Percentiles rank a stretch among this genome's conserved stretches.
phyloP scores from a whole-genome alignment of 495 filamentous ascomycete genomes.

The Aspergillus panamensis region DNA sequence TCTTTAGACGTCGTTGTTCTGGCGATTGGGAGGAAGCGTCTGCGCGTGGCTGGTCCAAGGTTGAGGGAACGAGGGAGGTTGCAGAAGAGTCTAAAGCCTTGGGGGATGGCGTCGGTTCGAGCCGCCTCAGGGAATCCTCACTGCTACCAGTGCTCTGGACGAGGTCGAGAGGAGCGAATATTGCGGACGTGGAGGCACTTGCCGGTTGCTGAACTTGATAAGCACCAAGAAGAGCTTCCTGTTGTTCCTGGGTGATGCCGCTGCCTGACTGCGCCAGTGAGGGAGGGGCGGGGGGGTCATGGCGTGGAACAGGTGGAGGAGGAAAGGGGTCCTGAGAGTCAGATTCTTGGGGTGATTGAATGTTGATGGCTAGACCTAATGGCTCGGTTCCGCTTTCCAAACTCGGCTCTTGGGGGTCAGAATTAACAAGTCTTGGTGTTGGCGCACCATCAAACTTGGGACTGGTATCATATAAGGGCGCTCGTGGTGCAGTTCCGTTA shows the following conservation, averaged over 20 bases:
- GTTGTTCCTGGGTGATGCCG: neutral
- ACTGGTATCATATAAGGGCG: slow-evolving; percentile 18
- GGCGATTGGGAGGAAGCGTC: slow-evolving; percentile 46
- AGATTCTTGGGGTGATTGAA: slow-evolving; percentile 27
- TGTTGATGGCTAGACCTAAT: slow-evolving; percentile 40
- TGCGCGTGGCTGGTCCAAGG: slow-evolving; percentile 23
- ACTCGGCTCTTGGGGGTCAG: slow-evolving; percentile 11
- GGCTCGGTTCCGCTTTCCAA: slow-evolving; percentile 19
- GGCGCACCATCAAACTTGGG: slow-evolving; percentile 24
- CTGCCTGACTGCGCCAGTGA: slow-evolving; percentile 6
- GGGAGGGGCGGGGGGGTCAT: slow-evolving; percentile 38
- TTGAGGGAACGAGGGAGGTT: slow-evolving; percentile 39
- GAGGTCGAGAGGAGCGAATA: slow-evolving; percentile 56
- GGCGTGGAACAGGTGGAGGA: slow-evolving; percentile 36
- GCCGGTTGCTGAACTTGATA: slow-evolving; percentile 39
- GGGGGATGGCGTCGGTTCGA: slow-evolving; percentile 36
- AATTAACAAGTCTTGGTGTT: slow-evolving; percentile 25
- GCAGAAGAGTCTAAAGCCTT: slow-evolving; percentile 38
- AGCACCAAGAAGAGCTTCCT: slow-evolving; percentile 29
- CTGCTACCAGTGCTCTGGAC: slow-evolving; percentile 53
- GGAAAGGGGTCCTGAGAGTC: slow-evolving; percentile 30
- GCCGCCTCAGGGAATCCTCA: slow-evolving; percentile 37
- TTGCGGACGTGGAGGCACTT: slow-evolving; percentile 25
- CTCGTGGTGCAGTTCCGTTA: slow-evolving; percentile 30
- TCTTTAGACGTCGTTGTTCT: slow-evolving; percentile 54